Conservation (phyloP, 495 filamentous ascomycete genomes). For the Penicillium robsamsonii region DNA sequence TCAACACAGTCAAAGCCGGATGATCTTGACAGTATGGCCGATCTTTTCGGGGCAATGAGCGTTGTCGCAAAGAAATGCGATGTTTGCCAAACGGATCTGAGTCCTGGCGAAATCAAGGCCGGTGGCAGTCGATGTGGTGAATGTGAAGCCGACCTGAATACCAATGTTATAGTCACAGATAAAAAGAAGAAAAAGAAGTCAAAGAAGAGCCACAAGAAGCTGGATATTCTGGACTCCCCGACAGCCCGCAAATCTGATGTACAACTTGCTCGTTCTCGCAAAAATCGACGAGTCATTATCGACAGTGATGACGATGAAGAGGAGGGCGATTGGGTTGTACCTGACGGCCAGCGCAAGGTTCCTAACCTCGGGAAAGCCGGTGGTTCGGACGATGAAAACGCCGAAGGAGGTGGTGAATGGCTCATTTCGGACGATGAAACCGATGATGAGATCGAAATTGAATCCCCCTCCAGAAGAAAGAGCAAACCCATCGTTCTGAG, state of each 20-base stretch:
- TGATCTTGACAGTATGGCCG: slow-evolving; percentile 79
- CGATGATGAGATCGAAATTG: slow-evolving; percentile 45
- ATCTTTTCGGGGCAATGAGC: slow-evolving; percentile 78
- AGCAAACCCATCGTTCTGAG: slow-evolving; percentile 16
- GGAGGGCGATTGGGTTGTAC: slow-evolving; percentile 73
- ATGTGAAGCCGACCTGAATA: slow-evolving; percentile 67
- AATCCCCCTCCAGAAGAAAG: slow-evolving; percentile 34
- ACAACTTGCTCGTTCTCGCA: slow-evolving; percentile 39
- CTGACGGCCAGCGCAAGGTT: slow-evolving; percentile 55
- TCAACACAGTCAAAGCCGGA: slow-evolving; percentile 49
- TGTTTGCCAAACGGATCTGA: slow-evolving; percentile 74
- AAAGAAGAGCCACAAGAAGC: slow-evolving; percentile 31
- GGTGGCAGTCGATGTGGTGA: slow-evolving; percentile 68
- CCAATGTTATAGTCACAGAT: slow-evolving; percentile 36
- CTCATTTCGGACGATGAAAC: slow-evolving; percentile 64
- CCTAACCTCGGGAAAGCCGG: slow-evolving; percentile 71
- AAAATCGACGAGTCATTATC: slow-evolving; percentile 53
- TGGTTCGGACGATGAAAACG: slow-evolving; percentile 78
- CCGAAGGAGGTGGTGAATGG: slow-evolving; percentile 80
- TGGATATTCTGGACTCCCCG: slow-evolving; percentile 22
- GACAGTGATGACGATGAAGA: slow-evolving; percentile 70
- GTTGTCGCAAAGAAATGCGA: slow-evolving; percentile 84
- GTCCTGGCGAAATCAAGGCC: slow-evolving; percentile 50
- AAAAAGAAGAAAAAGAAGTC: slow-evolving; percentile 49
- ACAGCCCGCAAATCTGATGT: slow-evolving; percentile 20